Base-by-base conservation (phyloP, 2,329 filamentous ascomycete genomes). In the Pseudogymnoascus pannorum region DNA sequence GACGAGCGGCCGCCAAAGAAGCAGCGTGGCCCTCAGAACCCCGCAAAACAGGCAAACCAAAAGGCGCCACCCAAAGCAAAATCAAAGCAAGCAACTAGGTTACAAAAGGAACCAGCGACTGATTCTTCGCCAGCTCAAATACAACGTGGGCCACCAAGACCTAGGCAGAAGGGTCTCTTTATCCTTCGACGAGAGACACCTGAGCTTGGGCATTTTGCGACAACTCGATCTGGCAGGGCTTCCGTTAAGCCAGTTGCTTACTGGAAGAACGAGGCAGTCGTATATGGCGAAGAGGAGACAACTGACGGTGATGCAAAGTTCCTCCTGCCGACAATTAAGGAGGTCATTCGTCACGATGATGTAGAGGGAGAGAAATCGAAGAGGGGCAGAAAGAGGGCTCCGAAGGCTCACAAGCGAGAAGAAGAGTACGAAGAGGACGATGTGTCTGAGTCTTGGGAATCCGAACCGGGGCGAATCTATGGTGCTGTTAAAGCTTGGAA, bases 231-330 rank as follows among this genome's bases (percentile, higher is more conserved):
- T 11, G 92, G 91, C 2, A 85, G 94, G 61, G 84, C 85, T 59
- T 91, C 89, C 8, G 87, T 91, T 64, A 84, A 85, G 63, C 94
- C 92, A 0, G 75, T 97, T 33, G 85, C 90, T 24, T 96, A 83
- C 72, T 97, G 93, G 93, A 86, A 86, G 68, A 92, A 92, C 66
- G 93, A 97, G 72, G 84, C 83, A 60, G 84, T 88, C 54, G 83
- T 91, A 20, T 90, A 86, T 69, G 85, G 87, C 59, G 78, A 82
- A 16, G 82, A 85, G 22, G 84, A 86, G 57, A 73, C 75, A 44
- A 76, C 77, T 26, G 81, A 81, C 77, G 62, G 66, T 60, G 69
- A 74, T 36, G 79, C 80, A n/a, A 78, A 79, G 40, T 87, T 88
- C 67, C 76, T 87, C n/a, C 73, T 91, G 57, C 82, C 85, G 1